Evolutionary conservation across 2,329 filamentous ascomycete genomes (phyloP), one percentile per base, ranked within the genome.

Genomic region (Trematosphaeria pertusa): DNA sequence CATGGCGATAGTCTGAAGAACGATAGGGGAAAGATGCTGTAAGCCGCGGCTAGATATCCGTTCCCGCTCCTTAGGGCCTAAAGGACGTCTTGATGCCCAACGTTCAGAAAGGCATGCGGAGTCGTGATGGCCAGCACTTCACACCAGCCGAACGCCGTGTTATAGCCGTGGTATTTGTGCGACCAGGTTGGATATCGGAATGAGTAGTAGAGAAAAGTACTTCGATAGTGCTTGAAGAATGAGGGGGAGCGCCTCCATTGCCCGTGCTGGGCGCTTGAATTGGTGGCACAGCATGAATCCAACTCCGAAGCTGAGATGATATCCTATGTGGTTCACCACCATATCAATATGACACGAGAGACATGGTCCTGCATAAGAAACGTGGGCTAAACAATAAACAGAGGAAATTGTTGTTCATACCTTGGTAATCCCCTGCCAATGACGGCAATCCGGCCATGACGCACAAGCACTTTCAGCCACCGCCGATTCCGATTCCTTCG

Each of bases 391-490:
- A 54, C 58, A 64, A 64, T 61, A 58, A 57, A 57, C 42, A 48
- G 46, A 44, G 54, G 50, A 58, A 52, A 62, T 66, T 62, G 61
- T 46, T 38, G 51, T 57, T 55, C 54, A 59, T 51, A 61, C 59
- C 53, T 59, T 36, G 43, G 47, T 45, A 41, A 38, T 31, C 43
- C 48, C 52, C 62, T 63, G 48, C 62, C 66, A 69, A 70, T 69
- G 55, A 61, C 52, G 56, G 52, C 49, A 51, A 47, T 54, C 58
- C 53, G 58, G 58, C 55, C 57, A 67, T 63, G 59, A 64, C 65
- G 67, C 67, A 71, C 67, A 67, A 67, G 65, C 67, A 63, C 61
- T 38, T 63, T 70, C 65, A 70, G 67, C 65, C 65, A 69, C 66
- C 62, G 59, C 65, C 62, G 63, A 62, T 64, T 71, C 60, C 63